Evolutionary conservation across 305 asterid genomes (phyloP).

Genomic region (Fraxinus baroniana): DNA sequence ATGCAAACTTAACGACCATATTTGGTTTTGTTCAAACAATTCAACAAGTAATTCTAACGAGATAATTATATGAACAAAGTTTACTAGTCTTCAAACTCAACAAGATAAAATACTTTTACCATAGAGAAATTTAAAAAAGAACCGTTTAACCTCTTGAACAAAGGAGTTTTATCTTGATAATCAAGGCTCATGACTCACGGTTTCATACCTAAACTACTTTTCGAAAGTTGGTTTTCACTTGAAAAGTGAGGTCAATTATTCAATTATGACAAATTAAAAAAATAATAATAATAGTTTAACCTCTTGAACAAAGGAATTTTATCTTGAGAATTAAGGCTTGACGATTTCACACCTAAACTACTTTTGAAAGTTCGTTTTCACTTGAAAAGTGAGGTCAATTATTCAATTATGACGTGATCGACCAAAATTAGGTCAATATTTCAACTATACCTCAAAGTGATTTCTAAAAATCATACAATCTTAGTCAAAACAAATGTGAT

Average conservation of each 20-base stretch:
- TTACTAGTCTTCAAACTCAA: background rate
- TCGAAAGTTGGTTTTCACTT: too few species aligned
- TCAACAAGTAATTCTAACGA: too few species aligned
- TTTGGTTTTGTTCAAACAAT: background rate
- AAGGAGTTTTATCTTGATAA: background rate
- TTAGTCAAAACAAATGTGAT: background rate
- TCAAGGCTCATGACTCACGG: background rate
- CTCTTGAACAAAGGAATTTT: background rate
- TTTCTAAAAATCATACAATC: background rate
- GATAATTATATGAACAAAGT: background rate
- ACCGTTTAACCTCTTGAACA: background rate
- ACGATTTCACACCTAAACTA: background rate
- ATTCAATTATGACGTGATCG: background rate
- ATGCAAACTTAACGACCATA: too few species aligned
- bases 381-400: background rate
- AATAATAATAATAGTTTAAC: too few species aligned
- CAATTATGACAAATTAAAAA: too few species aligned
- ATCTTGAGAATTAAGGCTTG: background rate
- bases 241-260: too few species aligned
- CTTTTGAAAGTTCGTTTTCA: too few species aligned
- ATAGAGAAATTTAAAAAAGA: too few species aligned
- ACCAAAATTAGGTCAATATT: background rate
- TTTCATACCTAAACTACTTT: too few species aligned
- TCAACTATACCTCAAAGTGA: background rate
- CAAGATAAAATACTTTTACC: background rate